Conservation (phyloP, 306 rosid genomes). For the Quercus mongolica region DNA sequence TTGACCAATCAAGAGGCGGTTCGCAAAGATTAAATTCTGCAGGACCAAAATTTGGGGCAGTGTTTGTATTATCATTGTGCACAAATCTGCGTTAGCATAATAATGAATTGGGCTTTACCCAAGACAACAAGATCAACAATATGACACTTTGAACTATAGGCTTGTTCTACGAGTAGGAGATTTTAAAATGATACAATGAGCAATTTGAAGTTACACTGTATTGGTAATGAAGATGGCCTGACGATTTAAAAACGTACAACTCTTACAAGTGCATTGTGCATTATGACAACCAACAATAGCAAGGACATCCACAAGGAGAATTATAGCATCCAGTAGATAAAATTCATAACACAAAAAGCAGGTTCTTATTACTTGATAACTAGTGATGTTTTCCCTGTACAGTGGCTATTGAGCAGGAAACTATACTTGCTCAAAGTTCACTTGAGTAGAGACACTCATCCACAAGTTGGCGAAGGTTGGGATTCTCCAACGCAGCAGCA, state of each 20-base stretch:
- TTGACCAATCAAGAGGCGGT: neutral
- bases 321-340: neutral
- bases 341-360: neutral
- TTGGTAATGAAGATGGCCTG: neutral
- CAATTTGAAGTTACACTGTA: neutral
- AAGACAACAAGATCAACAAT: neutral
- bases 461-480: slow-evolving; percentile 94
- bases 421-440: slow-evolving; percentile 58
- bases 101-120: neutral
- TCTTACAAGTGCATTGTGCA: neutral
- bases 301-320: neutral
- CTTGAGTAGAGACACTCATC: slow-evolving; percentile 87
- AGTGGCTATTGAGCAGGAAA: slow-evolving; percentile 15
- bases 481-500: slow-evolving; percentile 96
- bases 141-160: neutral
- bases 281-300: neutral
- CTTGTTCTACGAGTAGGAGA: neutral
- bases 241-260: neutral
- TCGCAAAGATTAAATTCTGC: neutral
- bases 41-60: neutral
- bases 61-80: neutral
- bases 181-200: neutral
- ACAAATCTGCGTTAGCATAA: neutral
- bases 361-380: slow-evolving; percentile 23
- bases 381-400: slow-evolving; percentile 22